A percentile compares a stretch with the other conserved stretches of the same genome.
Evolutionary conservation across 371 early-diverging fungal genomes (phyloP).

Genomic region (Blyttiomyces sp.): DNA sequence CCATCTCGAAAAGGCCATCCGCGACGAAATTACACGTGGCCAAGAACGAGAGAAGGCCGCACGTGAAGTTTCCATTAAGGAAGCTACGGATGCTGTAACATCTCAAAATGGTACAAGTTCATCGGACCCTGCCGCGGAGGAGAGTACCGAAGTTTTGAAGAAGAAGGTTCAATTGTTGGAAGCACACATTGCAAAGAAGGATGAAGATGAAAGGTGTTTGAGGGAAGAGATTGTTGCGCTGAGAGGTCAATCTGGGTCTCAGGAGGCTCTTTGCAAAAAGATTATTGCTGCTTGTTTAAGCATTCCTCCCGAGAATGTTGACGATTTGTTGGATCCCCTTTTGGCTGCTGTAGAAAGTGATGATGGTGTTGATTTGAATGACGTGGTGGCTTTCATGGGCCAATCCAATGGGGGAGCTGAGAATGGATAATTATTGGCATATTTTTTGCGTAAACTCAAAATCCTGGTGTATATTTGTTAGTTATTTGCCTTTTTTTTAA

Average conservation of each 20-base stretch:
- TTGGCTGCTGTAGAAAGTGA: conserved; percentile 73
- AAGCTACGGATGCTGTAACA: neutral
- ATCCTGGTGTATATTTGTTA: no score
- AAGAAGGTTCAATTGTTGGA: neutral
- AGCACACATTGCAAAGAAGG: conserved; percentile 3
- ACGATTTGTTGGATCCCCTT: conserved; percentile 62
- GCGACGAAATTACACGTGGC: conserved; percentile 29
- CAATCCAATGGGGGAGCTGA: no score
- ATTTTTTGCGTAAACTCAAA: no score
- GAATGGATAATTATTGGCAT: no score
- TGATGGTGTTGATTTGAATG: conserved; percentile 7
- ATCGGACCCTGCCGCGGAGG: neutral
- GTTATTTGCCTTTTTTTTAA: no score
- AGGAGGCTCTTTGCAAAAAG: conserved; percentile 66
- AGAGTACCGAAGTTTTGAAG: neutral
- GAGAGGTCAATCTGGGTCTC: conserved; percentile 2
- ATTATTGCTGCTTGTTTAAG: conserved; percentile 74
- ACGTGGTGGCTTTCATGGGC: no score
- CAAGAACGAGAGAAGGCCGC: neutral
- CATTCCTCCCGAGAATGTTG: conserved; percentile 64
- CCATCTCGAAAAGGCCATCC: conserved; percentile 48
- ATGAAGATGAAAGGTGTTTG: neutral
- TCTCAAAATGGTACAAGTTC: neutral
- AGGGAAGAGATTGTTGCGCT: neutral
- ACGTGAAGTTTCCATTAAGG: conserved; percentile 3